Base-by-base conservation (phyloP, 1,139 yeast species). In the Diutina pseudorugosa region DNA sequence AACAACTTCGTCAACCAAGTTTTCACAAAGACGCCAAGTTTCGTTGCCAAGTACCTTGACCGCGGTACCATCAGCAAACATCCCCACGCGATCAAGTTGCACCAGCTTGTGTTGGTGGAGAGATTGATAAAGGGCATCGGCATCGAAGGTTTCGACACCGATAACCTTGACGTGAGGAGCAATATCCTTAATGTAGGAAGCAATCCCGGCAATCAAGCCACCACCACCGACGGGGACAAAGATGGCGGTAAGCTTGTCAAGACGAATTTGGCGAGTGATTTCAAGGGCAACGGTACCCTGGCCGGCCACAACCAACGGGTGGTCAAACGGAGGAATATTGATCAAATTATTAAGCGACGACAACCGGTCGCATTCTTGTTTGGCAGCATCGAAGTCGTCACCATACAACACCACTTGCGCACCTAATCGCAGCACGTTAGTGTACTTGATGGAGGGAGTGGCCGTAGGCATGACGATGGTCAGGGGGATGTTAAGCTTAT, bases 1-100 rank as follows among this genome's bases (percentile, higher is more conserved):
- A 11, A 93, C 84, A 51, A 93, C 84, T 58, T 91, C 98, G 64
- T 94, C 98, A 9, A 93, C 89, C 54, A 82, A 82, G 51, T 85
- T 81, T 58, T 77, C 71, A 59, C 93, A 83, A 21, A 91, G 76
- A 62, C 95, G 76, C 76, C 89, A 93, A 16, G 96, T 85, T 68
- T 94, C 98, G 57, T 83, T 85, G 53, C 99, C 99, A 36, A 90
- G 76, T 12, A 85, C 68, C 62, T 84, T 87, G 48, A 93, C 99
- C 4, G 98, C 97, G n/a, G 99, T 90, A 63, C 98, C 99, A 67
- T 93, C 99, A n/a, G 98, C 98, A 69, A 93, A 93, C n/a, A 86
- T 73, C n/a, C 99, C 99, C 9, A 91, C 98, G 30, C 77, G 73
- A 40, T 75, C 70, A 55, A 94, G 74, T 2, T 73, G 65, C 14